These are phyloP conservation scores for Sphenostylis stenocarpa DNA, from an alignment of 306 rosid species.

Conservation along the genomic window DNA sequence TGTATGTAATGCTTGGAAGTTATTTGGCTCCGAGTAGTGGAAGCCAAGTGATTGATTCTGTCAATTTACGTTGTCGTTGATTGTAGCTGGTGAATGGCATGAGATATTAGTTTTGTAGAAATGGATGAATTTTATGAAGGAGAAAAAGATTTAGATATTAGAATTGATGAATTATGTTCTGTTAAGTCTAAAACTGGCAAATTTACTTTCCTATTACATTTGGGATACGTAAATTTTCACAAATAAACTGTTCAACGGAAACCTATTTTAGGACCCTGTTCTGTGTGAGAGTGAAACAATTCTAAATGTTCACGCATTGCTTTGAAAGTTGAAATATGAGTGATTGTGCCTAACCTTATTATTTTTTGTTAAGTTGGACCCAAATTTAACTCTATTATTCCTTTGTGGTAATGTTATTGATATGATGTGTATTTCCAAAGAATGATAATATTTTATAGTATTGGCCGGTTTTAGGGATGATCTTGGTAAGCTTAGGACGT, in stretches of 20 bases:
- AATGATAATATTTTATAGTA: neutral
- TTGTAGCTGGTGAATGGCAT: constrained; percentile 14
- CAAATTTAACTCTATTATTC: neutral
- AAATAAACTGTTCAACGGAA: neutral
- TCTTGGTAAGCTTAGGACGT: constrained; percentile 12
- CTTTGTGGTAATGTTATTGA: neutral
- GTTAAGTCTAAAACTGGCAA: neutral
- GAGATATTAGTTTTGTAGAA: neutral
- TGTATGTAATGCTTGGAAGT: neutral
- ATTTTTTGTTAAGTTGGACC: neutral
- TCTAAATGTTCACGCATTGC: neutral
- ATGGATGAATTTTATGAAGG: neutral
- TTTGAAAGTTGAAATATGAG: neutral
- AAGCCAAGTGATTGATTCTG: neutral
- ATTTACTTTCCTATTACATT: neutral
- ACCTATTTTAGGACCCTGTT: neutral
- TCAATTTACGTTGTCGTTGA: neutral
- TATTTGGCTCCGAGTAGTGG: neutral
- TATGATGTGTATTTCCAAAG: neutral
- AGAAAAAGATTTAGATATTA: neutral
- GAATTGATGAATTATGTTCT: neutral
- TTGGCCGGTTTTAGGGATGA: neutral
- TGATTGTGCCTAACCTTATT: neutral
- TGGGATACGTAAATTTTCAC: constrained; percentile 12
- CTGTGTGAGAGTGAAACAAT: neutral